A percentile compares a stretch with the other conserved stretches of the same genome.
These are phyloP conservation scores for Selenicereus undatus DNA, from an alignment of 148 eudicot species.

Conservation along the genomic window DNA sequence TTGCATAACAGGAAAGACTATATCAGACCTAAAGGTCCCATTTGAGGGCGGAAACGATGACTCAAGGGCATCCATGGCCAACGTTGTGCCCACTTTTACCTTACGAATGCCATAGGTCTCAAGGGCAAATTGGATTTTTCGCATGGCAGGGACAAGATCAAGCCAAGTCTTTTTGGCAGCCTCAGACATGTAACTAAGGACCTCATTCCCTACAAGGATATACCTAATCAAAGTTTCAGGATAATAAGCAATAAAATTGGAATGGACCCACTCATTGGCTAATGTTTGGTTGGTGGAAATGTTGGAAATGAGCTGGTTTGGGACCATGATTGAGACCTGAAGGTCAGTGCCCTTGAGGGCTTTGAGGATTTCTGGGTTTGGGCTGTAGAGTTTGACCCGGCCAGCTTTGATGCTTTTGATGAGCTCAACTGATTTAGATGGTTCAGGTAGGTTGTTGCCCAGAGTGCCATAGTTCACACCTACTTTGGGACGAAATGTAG, in stretches of 20 bases:
- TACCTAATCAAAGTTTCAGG: constrained; percentile 66
- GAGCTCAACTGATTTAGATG: constrained; percentile 51
- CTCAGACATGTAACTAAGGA: constrained; percentile 29
- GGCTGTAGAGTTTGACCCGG: constrained; percentile 67
- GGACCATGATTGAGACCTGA: constrained; percentile 75
- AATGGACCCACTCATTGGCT: constrained; percentile 62
- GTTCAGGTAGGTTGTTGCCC: constrained; percentile 68
- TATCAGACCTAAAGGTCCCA: constrained; percentile 56
- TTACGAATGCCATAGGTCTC: constrained; percentile 29
- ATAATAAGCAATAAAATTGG: constrained; percentile 54
- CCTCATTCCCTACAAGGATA: constrained; percentile 82
- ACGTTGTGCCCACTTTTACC: constrained; percentile 76
- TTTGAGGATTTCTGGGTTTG: constrained; percentile 54
- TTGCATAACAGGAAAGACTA: constrained; percentile 39
- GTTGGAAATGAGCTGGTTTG: constrained; percentile 59
- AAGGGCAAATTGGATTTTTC: constrained; percentile 49
- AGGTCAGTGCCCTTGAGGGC: constrained; percentile 54
- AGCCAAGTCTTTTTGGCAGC: constrained; percentile 35
- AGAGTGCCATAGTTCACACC: constrained; percentile 66
- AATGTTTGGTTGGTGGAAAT: constrained; percentile 64
- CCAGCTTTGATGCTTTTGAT: constrained; percentile 56
- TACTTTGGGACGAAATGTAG: constrained; percentile 29
- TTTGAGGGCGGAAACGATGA: constrained; percentile 68
- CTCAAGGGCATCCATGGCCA: constrained; percentile 70
- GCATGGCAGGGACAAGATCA: constrained; percentile 73